A percentile compares a stretch with the other conserved stretches of the same genome.
Conservation (phyloP, 441 rosid species). For the Dalechampia spathulata region DNA sequence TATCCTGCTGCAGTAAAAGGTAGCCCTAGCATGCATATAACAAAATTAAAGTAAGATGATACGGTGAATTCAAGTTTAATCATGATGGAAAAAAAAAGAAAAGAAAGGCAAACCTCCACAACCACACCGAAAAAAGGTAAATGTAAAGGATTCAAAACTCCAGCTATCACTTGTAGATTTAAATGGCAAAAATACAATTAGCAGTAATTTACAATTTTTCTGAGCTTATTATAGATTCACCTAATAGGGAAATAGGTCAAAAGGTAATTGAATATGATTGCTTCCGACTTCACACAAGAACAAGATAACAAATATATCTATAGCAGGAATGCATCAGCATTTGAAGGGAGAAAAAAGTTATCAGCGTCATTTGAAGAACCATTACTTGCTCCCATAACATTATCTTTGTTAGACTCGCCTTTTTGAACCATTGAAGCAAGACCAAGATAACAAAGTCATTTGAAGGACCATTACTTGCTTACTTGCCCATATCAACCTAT, state of each 20-base stretch:
- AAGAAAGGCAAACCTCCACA: background rate
- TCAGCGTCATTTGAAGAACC: no score
- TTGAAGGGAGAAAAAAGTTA: no score
- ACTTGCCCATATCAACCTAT: background rate
- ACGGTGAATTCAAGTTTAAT: background rate
- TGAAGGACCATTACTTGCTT: background rate
- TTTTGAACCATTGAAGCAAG: background rate
- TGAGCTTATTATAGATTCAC: background rate
- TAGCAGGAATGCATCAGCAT: no score
- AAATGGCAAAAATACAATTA: no score
- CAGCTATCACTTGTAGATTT: no score
- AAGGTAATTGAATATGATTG: background rate
- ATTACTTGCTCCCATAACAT: no score
- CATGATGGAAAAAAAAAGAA: background rate
- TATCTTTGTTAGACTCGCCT: no score
- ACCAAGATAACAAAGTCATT: background rate
- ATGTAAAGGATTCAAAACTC: no score
- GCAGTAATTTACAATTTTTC: background rate
- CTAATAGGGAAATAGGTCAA: background rate
- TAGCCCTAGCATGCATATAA: conserved; percentile 13
- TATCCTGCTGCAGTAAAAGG: background rate
- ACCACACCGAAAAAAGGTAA: background rate
- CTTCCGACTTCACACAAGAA: no score
- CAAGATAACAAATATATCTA: no score
- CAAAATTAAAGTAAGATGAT: background rate